phyloP scores from a whole-genome alignment of 441 rosid genomes.

The Theobroma grandiflorum region DNA sequence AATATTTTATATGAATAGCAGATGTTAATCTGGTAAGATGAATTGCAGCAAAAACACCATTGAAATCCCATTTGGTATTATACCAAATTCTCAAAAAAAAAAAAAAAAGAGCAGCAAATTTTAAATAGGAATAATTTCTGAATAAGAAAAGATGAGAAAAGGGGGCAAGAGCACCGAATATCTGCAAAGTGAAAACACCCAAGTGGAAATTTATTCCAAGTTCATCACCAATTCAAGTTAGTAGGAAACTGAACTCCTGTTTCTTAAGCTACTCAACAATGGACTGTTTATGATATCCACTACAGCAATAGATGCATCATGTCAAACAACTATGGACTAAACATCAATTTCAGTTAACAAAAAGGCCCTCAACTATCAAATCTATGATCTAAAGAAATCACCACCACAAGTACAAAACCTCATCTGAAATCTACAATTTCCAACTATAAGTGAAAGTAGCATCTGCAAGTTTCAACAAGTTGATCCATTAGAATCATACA shows the following conservation, averaged over 20 bases:
- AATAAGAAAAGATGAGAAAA: no score
- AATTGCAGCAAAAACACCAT: no score
- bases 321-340: background rate
- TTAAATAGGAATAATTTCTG: no score
- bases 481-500: background rate
- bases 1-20: no score
- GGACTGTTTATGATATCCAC: background rate
- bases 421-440: background rate
- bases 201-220: no score
- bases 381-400: background rate
- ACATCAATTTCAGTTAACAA: background rate
- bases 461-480: background rate
- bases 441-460: background rate
- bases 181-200: no score
- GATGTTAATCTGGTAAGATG: no score
- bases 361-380: background rate
- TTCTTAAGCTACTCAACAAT: background rate
- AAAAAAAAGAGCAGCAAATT: no score
- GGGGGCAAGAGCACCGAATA: no score
- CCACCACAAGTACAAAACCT: background rate
- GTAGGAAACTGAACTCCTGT: background rate
- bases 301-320: background rate
- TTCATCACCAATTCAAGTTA: background rate
- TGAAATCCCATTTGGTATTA: no score
- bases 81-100: no score